phyloP scores from a whole-genome alignment of 2,329 filamentous ascomycete genomes.

The Didymellaceae sp. region DNA sequence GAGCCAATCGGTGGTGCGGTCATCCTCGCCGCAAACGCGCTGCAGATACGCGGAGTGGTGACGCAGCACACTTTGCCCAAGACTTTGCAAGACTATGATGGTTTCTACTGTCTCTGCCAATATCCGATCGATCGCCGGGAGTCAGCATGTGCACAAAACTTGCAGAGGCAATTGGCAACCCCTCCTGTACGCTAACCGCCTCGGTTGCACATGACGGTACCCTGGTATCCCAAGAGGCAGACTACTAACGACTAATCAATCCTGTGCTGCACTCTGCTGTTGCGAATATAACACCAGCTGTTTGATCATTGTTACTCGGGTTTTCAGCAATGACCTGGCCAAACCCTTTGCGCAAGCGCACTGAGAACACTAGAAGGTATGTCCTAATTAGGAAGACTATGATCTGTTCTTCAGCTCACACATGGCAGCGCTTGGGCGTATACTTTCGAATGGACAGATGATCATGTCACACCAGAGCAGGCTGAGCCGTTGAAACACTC shows the following conservation, averaged over 20 bases:
- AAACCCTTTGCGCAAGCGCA: constrained; percentile 52
- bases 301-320: too few species aligned
- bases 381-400: constrained; percentile 28
- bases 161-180: constrained; percentile 23
- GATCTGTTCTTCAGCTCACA: constrained; percentile 19
- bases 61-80: constrained; percentile 17
- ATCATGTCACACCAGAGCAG: constrained; percentile 68
- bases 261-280: not conserved
- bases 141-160: constrained; percentile 6
- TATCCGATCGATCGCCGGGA: constrained; percentile 9
- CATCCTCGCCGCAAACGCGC: constrained; percentile 7
- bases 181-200: constrained; percentile 27
- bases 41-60: constrained; percentile 9
- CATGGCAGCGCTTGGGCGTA: constrained; percentile 65
- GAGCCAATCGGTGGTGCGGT: constrained; percentile 16
- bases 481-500: constrained; percentile 66
- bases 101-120: constrained; percentile 6
- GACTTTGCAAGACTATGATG: constrained; percentile 8
- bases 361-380: constrained; percentile 53
- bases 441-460: constrained; percentile 70
- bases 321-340: constrained; percentile 49
- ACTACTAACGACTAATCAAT: not conserved
- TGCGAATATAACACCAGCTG: not conserved
- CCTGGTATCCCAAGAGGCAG: not conserved
- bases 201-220: constrained; percentile 42